phyloP scores from a whole-genome alignment of 371 early-diverging fungal species.

The Choanephora cucurbitarum region DNA sequence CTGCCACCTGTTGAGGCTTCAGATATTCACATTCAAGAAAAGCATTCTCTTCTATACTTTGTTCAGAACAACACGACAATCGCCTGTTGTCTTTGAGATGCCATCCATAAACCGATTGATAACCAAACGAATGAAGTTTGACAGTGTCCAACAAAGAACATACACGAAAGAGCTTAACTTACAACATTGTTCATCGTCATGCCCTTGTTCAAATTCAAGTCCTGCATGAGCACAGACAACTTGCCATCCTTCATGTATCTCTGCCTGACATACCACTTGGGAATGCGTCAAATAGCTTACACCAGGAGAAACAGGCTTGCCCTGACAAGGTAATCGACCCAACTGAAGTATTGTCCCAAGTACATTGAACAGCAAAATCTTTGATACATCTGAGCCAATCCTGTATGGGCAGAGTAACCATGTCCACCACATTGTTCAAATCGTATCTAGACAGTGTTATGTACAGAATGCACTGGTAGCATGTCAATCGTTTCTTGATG shows the following conservation, averaged over 20 bases:
- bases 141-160: too few relatives aligned
- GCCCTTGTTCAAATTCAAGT: conserved; percentile 77
- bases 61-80: conserved; percentile 55
- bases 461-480: conserved; percentile 94
- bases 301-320: conserved; percentile 78
- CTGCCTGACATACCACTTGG: too few relatives aligned
- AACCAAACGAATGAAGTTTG: conserved; percentile 83
- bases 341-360: conserved; percentile 94
- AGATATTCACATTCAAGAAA: conserved; percentile 89
- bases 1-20: conserved; percentile 71
- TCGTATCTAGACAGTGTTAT: conserved; percentile 84
- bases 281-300: conserved; percentile 80
- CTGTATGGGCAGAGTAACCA: conserved; percentile 92
- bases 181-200: conserved; percentile 83
- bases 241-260: conserved; percentile 75
- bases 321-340: conserved; percentile 84
- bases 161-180: conserved; percentile 72
- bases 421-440: conserved; percentile 94
- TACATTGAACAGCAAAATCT: conserved; percentile 93
- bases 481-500: conserved; percentile 93
- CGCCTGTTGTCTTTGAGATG: conserved; percentile 56
- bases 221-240: conserved; percentile 84
- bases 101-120: conserved; percentile 87
- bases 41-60: conserved; percentile 77
- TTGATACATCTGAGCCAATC: conserved; percentile 83